Evolutionary conservation across 2,329 filamentous ascomycete genomes (phyloP), one percentile per base, ranked within the genome.

Genomic region (Colletotrichum sp.): DNA sequence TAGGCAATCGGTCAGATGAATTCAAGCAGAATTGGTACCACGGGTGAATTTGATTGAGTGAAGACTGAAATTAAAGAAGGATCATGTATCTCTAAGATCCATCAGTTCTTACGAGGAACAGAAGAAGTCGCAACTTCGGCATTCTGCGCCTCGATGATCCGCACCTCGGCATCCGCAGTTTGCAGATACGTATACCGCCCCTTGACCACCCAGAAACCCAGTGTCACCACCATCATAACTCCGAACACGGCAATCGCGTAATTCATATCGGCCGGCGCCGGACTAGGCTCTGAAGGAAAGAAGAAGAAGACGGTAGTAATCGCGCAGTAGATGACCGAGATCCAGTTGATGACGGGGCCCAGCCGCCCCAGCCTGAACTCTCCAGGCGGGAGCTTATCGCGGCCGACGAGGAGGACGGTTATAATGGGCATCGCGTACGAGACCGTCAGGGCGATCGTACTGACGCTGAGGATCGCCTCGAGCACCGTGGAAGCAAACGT

Each of bases 161-260:
- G 65, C 30, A 63, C 30, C 15, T 69, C 65, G 8, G 57, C 59
- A 32, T 63, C 59, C 30, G 59, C 59, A 63, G 59, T 63, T 18
- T 44, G 68, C 57, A 22, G 78, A 78, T 82, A 88, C 81, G 63
- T 85, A 28, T 81, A 79, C 6, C 84, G 84, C 2, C 89, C 89
- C 78, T 86, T 85, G 52, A 89, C 68, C 48, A 90, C 81, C 89
- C 89, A 91, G 75, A 90, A 91, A 0, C 81, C 84, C 2, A 90
- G 52, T 0, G 88, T 84, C 9, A 90, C 83, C 4, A 90, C 82
- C 68, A 91, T 77, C 89, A 91, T 90, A 26, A 90, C 84, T 2
- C 88, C 89, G 78, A 91, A 91, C 1, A 91, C 89, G 1, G 87
- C 89, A 78, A 91, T 90, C 8, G 90, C 89, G 79, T 88, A 91